Evolutionary conservation across 768 basidiomycete species (phyloP).

Genomic region (Panaeolus papilionaceus): DNA sequence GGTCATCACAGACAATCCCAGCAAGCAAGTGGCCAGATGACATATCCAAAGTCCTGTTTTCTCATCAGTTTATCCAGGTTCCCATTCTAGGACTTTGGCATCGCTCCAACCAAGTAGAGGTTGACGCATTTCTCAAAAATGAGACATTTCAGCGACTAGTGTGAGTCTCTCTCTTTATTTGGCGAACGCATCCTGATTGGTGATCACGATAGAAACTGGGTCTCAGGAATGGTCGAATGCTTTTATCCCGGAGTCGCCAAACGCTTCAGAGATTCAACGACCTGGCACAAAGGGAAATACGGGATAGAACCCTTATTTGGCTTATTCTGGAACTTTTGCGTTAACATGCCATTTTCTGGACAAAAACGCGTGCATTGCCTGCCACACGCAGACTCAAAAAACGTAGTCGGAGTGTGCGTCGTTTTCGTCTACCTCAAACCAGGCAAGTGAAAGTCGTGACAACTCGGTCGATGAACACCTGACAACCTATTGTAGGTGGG

Average conservation of each 20-base stretch:
- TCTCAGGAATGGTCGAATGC: constrained; percentile 18
- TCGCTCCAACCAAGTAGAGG: neutral
- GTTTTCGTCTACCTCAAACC: constrained; percentile 32
- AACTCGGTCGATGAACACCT: too few species aligned
- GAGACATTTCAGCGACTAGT: constrained; percentile 2
- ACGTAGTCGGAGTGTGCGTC: constrained; percentile 36
- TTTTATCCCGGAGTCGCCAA: constrained; percentile 30
- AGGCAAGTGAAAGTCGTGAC: neutral
- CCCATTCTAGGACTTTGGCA: constrained; percentile 16
- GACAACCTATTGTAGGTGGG: constrained; percentile 22
- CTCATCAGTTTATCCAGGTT: neutral
- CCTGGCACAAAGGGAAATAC: constrained; percentile 23
- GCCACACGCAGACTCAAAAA: constrained; percentile 37
- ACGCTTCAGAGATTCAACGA: constrained; percentile 20
- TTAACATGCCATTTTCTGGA: constrained; percentile 28
- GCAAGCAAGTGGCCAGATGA: neutral
- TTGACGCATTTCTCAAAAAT: neutral
- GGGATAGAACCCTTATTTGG: constrained; percentile 30
- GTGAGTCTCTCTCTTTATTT: constrained; percentile 6
- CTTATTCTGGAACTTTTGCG: constrained; percentile 35
- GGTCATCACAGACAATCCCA: constrained; percentile 6
- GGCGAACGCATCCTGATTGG: neutral
- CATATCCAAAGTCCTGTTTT: neutral
- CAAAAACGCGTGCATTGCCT: constrained; percentile 22
- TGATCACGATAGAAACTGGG: constrained; percentile 14